A percentile compares a stretch with the other conserved stretches of the same genome.
Conservation (phyloP, 768 basidiomycete species). For the Daedalea quercina region DNA sequence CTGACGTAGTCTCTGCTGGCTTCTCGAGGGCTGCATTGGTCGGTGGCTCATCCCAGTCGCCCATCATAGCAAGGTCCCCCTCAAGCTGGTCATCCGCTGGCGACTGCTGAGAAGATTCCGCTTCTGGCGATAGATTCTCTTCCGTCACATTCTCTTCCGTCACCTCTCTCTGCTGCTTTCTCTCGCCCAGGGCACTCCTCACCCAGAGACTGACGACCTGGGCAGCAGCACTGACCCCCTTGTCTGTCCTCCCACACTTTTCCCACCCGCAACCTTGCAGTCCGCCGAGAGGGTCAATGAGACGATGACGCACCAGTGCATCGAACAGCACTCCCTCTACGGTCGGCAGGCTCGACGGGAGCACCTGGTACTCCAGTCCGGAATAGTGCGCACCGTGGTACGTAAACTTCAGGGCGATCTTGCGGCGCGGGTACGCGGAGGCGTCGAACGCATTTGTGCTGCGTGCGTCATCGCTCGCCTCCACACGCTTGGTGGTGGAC, state of each 20-base stretch:
- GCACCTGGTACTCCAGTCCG: slow-evolving; percentile 79
- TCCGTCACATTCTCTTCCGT: slow-evolving; percentile 8
- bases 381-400: slow-evolving; percentile 92
- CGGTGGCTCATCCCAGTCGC: slow-evolving; percentile 23
- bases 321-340: slow-evolving; percentile 85
- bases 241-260: slow-evolving; percentile 90
- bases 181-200: slow-evolving; percentile 50
- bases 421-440: slow-evolving; percentile 63
- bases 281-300: slow-evolving; percentile 70
- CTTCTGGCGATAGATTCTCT: no score
- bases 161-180: slow-evolving; percentile 2
- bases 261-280: slow-evolving; percentile 88
- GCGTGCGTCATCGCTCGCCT: slow-evolving; percentile 7
- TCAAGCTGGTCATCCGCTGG: no score
- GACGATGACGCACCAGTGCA: slow-evolving; percentile 67
- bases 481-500: not conserved
- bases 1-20: slow-evolving; percentile 24
- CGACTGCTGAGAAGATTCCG: no score
- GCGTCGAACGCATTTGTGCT: slow-evolving; percentile 48
- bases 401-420: slow-evolving; percentile 90
- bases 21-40: slow-evolving; percentile 15
- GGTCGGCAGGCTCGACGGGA: slow-evolving; percentile 70
- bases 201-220: slow-evolving; percentile 94
- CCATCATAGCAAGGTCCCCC: slow-evolving; percentile 35
- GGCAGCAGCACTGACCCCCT: slow-evolving; percentile 89